Evolutionary conservation across 306 rosid species (phyloP), one percentile per base, ranked within the genome.

Genomic region (Rubus idaeus): DNA sequence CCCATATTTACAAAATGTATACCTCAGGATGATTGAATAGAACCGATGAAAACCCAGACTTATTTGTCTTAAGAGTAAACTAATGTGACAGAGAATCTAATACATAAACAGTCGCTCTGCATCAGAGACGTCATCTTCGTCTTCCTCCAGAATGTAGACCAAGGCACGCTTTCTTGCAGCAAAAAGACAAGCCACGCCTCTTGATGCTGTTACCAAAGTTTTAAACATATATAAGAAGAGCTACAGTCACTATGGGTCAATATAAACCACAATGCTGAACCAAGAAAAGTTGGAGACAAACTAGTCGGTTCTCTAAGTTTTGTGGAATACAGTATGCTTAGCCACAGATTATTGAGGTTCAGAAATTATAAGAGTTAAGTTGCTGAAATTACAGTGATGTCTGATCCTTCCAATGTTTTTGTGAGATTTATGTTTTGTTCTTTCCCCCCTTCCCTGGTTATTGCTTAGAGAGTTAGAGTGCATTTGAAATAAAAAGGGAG

Each of bases 101-200:
- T 65, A 39, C 64, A 63, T 37, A 5, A 16, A 16, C 39, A 46
- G 39, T 84, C 71, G 87, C 81, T 92, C 98, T 20, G 86, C 88
- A 76, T 90, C 97, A 0, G 96, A 92, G 77, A 82, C 86, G 80
- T 90, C 96, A 12, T 94, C 98, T 78, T 94, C 96, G 71, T 94
- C 98, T 86, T 94, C 98, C 82, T 94, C 98, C 80, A 94, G 81
- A 72, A 90, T 92, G 89, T 92, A 92, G 72, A 94, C 97, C 85
- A 89, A 82, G 13, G 93, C 97, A 69, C 97, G 98, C 83, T 89
- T 94, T 88, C 89, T 92, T 71, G 88, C 89, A 65, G 92, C 91
- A 55, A 92, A 94, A 71, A 92, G 86, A 81, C 97, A 94, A 50
- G 96, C 97, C 77, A 91, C 89, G 5, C 98, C 98, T 86, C 98